Conservation (phyloP, 208 protist genomes). For the Leishmania major region DNA sequence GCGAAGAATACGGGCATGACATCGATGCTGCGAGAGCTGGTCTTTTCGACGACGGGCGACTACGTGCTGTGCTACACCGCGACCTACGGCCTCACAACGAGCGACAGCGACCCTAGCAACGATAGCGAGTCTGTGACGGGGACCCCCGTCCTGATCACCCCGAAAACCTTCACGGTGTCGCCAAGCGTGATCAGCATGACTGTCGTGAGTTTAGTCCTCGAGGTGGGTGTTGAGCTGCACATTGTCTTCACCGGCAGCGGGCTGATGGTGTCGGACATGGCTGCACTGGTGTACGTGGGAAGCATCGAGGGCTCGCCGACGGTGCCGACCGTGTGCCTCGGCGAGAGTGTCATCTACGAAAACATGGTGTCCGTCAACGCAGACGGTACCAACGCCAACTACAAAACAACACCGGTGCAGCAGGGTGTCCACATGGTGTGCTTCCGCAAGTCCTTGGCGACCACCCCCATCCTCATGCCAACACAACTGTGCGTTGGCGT, state of each 20-base stretch:
- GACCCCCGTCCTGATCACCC: conserved; percentile 41
- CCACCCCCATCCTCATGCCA: conserved; percentile 38
- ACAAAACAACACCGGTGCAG: conserved; percentile 48
- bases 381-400: conserved; percentile 52
- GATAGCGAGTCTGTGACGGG: conserved; percentile 6
- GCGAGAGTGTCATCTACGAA: conserved; percentile 32
- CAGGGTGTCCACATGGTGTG: conserved; percentile 70
- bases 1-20: conserved; percentile 30
- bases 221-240: conserved; percentile 49
- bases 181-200: conserved; percentile 50
- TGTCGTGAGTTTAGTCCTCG: conserved; percentile 38
- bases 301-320: conserved; percentile 22
- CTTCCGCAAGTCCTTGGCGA: conserved; percentile 31
- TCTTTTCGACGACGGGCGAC: conserved; percentile 42
- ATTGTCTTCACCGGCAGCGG: conserved; percentile 62
- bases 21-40: conserved; percentile 39
- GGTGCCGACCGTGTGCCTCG: conserved; percentile 39
- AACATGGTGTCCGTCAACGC: conserved; percentile 34
- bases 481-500: conserved; percentile 36
- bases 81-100: conserved; percentile 24
- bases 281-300: conserved; percentile 56
- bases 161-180: conserved; percentile 56
- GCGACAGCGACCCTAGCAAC: neutral
- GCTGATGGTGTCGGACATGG: conserved; percentile 45
- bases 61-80: conserved; percentile 84